Evolutionary conservation across 371 early-diverging fungal genomes (phyloP), one percentile per base, ranked within the genome.

Genomic region (Parasitella parasitica): DNA sequence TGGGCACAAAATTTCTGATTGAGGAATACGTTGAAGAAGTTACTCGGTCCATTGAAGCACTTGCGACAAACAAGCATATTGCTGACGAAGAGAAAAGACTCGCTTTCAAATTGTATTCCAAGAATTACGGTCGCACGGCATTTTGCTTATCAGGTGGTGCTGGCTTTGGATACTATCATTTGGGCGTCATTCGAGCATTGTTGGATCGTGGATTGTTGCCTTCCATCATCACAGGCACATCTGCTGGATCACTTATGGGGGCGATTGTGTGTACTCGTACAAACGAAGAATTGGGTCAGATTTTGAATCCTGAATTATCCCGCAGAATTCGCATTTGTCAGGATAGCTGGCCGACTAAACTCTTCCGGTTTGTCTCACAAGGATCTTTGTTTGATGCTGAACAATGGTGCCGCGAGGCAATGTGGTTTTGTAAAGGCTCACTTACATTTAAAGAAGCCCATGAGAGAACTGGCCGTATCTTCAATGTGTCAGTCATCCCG

Each of bases 131-230:
- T 2, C 80, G 93, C 9, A 91, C 94, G 0, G 96, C 96, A 1
- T 78, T 97, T 59, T 89, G 95, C 60, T 81, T 97, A 30, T 87
- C 89, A 7, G 97, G 97, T 13, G 97, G 97, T 46, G 95, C 94
- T 0, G 84, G 88, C 24, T 90, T 95, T 73, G 95, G 93, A 9
- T 87, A 88, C 64, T 90, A 86, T 62, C 95, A 95, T 65, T 67
- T 92, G 15, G 88, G 88, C 6, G 93, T 93, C 11, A 84, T 89
- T 24, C 89, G 90, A 20, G 84, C 92, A 0, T 75, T 97, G 32
- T 75, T 87, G 48, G 91, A 94, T 59, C 79, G 85, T 4, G 85
- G 86, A 16, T 68, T 93, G 11, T 75, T 97, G 36, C 97, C 97
- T 6, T 80, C 89, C 0, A 86, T 95, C 28, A 87, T 97, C 36